Evolutionary conservation across 2,329 filamentous ascomycete species (phyloP).

Genomic region (Thielaviopsis populi): DNA sequence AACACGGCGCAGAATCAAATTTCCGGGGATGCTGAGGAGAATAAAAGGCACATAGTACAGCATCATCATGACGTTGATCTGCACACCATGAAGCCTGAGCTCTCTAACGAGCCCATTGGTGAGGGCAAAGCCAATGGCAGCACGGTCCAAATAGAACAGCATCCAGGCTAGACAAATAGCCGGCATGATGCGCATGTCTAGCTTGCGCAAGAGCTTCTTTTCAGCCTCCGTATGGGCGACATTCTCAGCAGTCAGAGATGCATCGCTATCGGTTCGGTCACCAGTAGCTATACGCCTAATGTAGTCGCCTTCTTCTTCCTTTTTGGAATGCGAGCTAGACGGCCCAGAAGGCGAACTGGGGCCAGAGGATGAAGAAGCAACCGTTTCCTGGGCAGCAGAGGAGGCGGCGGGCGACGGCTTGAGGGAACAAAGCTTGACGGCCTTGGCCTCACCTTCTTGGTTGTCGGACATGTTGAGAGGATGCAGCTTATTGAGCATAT

Average conservation of each 20-base stretch:
- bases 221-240: neutral
- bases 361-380: neutral
- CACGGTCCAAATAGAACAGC: conserved; percentile 23
- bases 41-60: conserved; percentile 20
- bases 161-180: conserved; percentile 17
- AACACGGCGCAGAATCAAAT: conserved; percentile 19
- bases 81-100: conserved; percentile 40
- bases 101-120: conserved; percentile 45
- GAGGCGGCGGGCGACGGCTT: neutral
- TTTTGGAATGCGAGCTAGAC: conserved; percentile 8
- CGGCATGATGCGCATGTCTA: conserved; percentile 17
- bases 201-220: conserved; percentile 13
- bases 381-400: neutral
- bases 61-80: conserved; percentile 34
- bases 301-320: conserved; percentile 10
- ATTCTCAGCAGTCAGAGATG: neutral
- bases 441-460: neutral
- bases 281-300: neutral
- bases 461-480: neutral
- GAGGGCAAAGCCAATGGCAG: conserved; percentile 19
- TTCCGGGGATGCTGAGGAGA: conserved; percentile 20
- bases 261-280: neutral
- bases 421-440: neutral
- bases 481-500: neutral
- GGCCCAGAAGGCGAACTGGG: neutral